These are phyloP conservation scores for Paraleonurus japonicus DNA, from an alignment of 257 asterid species.

Conservation along the genomic window DNA sequence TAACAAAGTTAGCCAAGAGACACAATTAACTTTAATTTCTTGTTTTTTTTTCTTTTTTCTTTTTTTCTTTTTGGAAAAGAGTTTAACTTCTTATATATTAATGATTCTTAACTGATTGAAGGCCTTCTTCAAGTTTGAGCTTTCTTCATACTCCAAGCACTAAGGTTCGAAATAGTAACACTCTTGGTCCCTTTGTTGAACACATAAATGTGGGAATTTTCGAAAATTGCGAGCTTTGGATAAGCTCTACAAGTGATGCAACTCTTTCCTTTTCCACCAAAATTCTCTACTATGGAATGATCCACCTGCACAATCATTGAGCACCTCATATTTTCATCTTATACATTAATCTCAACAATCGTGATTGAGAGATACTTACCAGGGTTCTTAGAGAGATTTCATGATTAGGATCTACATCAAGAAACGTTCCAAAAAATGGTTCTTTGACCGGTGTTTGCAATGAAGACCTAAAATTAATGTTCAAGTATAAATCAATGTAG, in stretches of 20 bases:
- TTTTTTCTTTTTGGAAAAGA: too few species aligned
- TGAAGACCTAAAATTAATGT: slow-evolving; percentile 44
- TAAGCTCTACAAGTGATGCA: slow-evolving; percentile 40
- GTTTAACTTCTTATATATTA: too few species aligned
- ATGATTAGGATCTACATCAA: slow-evolving; percentile 44
- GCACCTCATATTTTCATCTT: not conserved
- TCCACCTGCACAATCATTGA: slow-evolving; percentile 36
- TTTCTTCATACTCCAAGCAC: slow-evolving; percentile 43
- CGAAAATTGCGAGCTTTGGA: slow-evolving; percentile 31
- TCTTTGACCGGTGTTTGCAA: slow-evolving; percentile 30
- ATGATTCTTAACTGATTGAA: not conserved
- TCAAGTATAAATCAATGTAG: not conserved
- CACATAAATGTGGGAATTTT: slow-evolving; percentile 31
- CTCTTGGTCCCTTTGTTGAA: slow-evolving; percentile 35
- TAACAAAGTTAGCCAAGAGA: not conserved
- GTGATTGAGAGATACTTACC: slow-evolving; percentile 26
- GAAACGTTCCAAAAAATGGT: slow-evolving; percentile 42
- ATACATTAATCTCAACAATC: not conserved
- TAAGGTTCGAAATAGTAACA: slow-evolving; percentile 28
- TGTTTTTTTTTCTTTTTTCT: too few species aligned
- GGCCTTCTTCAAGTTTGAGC: slow-evolving; percentile 36
- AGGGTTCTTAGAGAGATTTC: slow-evolving; percentile 45
- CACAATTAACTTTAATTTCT: too few species aligned
- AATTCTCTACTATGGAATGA: slow-evolving; percentile 41
- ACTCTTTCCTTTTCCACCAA: slow-evolving; percentile 44